Percentiles rank a stretch among this genome's conserved stretches.
These are phyloP conservation scores for Punica granatum DNA, from an alignment of 345 rosid genomes.

Conservation along the genomic window DNA sequence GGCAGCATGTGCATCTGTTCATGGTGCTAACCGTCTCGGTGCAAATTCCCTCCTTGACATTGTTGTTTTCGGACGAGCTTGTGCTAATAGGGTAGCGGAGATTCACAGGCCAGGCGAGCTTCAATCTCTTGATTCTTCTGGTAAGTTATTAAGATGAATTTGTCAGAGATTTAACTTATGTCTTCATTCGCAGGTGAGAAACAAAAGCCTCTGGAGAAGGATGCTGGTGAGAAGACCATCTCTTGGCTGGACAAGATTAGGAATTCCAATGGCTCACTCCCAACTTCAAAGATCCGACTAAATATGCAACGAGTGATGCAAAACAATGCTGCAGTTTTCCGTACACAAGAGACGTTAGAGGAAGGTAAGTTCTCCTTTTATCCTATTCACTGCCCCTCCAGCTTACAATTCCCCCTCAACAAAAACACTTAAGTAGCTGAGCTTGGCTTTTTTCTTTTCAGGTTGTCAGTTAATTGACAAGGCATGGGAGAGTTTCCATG, in stretches of 20 bases:
- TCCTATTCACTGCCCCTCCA: not conserved
- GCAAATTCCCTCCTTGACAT: slow-evolving; percentile 98
- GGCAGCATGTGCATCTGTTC: slow-evolving; percentile 99
- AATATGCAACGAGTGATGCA: slow-evolving; percentile 98
- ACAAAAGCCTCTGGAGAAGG: slow-evolving; percentile 78
- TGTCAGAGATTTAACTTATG: not conserved
- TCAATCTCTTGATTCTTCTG: not conserved
- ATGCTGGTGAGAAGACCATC: slow-evolving; percentile 85
- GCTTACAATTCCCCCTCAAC: not conserved
- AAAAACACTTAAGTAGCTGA: not conserved
- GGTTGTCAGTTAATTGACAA: slow-evolving; percentile 88
- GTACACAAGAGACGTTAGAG: slow-evolving; percentile 95
- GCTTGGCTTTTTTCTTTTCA: slow-evolving; percentile 15
- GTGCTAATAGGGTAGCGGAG: slow-evolving; percentile 96
- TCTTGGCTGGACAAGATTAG: slow-evolving; percentile 90
- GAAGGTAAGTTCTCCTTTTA: slow-evolving; percentile 44
- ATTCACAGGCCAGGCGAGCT: slow-evolving; percentile 59
- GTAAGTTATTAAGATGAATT: not conserved
- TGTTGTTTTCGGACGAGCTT: slow-evolving; percentile 97
- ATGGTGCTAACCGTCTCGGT: slow-evolving; percentile 98
- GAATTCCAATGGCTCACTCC: slow-evolving; percentile 75
- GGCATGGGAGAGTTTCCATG: slow-evolving; percentile 80
- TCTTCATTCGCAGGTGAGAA: slow-evolving; percentile 50
- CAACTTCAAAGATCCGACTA: slow-evolving; percentile 77
- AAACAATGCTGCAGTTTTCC: slow-evolving; percentile 96